Evolutionary conservation across 306 rosid species (phyloP).

Genomic region (Carpinus fangiana): DNA sequence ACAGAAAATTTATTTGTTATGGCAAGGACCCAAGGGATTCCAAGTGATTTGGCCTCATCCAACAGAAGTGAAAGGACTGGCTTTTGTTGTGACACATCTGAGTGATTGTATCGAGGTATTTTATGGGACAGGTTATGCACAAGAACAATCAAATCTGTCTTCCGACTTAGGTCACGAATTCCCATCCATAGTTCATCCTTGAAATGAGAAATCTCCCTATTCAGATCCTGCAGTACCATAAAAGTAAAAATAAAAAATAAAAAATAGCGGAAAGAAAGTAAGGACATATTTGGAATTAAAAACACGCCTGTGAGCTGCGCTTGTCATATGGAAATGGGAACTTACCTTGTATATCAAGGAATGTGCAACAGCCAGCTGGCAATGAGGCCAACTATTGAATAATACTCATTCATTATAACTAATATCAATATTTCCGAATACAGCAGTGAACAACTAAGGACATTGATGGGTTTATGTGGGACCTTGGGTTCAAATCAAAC

Average conservation of each 20-base stretch:
- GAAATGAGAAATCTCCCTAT: constrained; percentile 61
- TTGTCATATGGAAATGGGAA: not conserved
- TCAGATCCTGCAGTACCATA: constrained; percentile 60
- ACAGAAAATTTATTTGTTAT: constrained; percentile 93
- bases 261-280: not conserved
- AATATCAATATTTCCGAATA: too few species aligned
- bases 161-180: constrained; percentile 74
- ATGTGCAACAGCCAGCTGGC: not conserved
- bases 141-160: constrained; percentile 85
- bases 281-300: not conserved
- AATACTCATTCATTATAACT: not conserved
- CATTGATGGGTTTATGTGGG: too few species aligned
- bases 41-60: constrained; percentile 95
- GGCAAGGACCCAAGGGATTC: constrained; percentile 98
- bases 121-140: constrained; percentile 91
- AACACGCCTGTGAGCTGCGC: not conserved
- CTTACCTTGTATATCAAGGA: not conserved
- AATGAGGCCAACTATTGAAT: not conserved
- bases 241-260: not conserved
- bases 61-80: constrained; percentile 80
- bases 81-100: constrained; percentile 57
- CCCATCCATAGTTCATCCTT: constrained; percentile 87
- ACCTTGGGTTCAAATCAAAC: not conserved
- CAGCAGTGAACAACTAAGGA: not conserved
- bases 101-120: constrained; percentile 68